Conservation (phyloP, 257 asterid species). For the Lycium ferocissimum region DNA sequence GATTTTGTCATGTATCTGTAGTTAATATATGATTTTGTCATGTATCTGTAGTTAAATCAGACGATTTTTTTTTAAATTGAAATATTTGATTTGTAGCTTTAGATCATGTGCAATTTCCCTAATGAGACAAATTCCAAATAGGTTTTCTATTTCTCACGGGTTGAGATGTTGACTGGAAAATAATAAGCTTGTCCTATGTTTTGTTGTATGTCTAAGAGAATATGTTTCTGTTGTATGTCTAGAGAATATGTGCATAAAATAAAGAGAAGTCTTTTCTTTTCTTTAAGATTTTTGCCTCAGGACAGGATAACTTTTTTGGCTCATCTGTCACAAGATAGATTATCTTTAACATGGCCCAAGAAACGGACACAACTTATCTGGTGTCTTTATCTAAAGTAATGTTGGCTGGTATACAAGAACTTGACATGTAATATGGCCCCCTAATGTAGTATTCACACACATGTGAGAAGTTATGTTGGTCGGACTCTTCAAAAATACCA, state of each 20-base stretch:
- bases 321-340: not conserved
- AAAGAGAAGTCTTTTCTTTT: not conserved
- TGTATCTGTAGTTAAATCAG: too few species aligned
- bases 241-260: not conserved
- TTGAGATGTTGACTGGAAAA: not conserved
- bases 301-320: not conserved
- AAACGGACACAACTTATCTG: not conserved
- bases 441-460: not conserved
- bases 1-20: not conserved
- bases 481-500: too few species aligned
- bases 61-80: too few species aligned
- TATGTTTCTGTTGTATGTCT: not conserved
- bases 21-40: not conserved
- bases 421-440: not conserved
- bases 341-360: not conserved
- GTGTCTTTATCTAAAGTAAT: not conserved
- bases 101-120: not conserved
- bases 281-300: not conserved
- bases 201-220: not conserved
- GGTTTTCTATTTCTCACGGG: too few species aligned
- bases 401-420: not conserved
- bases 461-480: not conserved
- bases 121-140: not conserved
- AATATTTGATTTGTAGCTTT: too few species aligned
- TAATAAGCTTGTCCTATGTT: not conserved